Evolutionary conservation across 2,329 filamentous ascomycete genomes (phyloP), one percentile per base, ranked within the genome.

Genomic region (Paecilomyces formosus): DNA sequence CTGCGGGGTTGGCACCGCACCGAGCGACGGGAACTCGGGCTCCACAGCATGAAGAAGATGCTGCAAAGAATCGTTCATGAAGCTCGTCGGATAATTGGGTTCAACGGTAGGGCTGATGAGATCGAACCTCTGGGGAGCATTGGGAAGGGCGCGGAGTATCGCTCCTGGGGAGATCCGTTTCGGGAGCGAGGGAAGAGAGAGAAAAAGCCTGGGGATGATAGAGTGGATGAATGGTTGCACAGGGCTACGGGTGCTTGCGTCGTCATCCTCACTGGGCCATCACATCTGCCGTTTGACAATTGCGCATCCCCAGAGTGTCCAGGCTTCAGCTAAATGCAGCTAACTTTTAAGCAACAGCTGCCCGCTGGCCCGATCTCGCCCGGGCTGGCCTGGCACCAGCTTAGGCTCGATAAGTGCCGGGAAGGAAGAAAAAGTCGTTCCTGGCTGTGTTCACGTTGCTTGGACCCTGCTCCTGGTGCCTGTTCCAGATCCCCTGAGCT

Each of bases 31-130:
- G 18, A 57, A 58, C 35, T 63, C 60, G 26, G 55, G 49, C 45
- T 63, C 60, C 6, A 54, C 57, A 28, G 56, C 39, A 22, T 59
- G 58, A 13, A 62, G 60, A 21, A 63, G 49, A 13, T 62, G 60
- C 45, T 62, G 62, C 31, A 63, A 30, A 6, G 62, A 59, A 35
- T 60, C 58, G 33, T 57, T 57, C 60, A 62, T 61, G 55, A 35
- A 45, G 54, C 24, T 30, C 22, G 22, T 18, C 18, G 39, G 30
- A 35, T 11, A 26, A 35, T 33, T 18, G 18, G 31, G 31, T 18
- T 45, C 39, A 45, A 18, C 18, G 39, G 39, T 45, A 45, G 39
- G 39, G 39, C 39, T 45, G 39, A 18, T 45, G 39, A 18, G n/a
- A 45, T 45, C n/a, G 15, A 45, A 45, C 39, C n/a, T 45, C n/a